Conservation (phyloP, 139 green algal species). For the Chlamydomonas eustigma region DNA sequence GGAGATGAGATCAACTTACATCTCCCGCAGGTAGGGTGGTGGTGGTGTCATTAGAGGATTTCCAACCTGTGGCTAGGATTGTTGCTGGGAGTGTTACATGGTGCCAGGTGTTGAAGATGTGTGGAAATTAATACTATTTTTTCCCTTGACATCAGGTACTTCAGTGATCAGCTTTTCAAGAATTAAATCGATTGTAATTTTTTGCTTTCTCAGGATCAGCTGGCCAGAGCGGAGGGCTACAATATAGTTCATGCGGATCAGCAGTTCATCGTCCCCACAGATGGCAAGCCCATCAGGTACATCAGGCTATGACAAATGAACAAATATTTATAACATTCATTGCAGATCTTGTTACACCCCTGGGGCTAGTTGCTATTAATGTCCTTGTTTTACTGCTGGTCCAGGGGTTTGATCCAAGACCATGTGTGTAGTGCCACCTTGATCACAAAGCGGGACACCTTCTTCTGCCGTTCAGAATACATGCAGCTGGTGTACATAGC, state of each 20-base stretch:
- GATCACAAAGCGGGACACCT: constrained; percentile 83
- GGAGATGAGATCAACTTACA: constrained; percentile 99
- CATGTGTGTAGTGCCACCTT: constrained; percentile 82
- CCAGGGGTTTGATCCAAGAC: constrained; percentile 92
- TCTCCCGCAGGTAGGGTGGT: constrained; percentile 77
- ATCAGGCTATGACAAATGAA: neutral
- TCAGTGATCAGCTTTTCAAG: no score
- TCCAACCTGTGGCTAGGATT: no score
- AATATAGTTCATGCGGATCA: constrained; percentile 89
- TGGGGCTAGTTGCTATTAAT: neutral
- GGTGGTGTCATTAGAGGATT: no score
- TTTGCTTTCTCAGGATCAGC: constrained; percentile 80
- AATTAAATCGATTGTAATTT: no score
- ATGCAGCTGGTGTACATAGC: constrained; percentile 40
- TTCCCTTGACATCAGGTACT: no score
- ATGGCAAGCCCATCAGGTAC: constrained; percentile 83
- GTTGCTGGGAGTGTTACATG: no score
- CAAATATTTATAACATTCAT: no score
- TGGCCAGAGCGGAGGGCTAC: constrained; percentile 87
- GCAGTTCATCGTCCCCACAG: constrained; percentile 95
- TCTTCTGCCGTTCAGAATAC: constrained; percentile 73
- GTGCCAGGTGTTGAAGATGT: no score
- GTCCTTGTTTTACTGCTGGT: no score
- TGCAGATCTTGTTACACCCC: neutral
- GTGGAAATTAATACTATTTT: no score